Base-by-base conservation (phyloP, 78 protist genomes). In the Polysphondylium violaceum region DNA sequence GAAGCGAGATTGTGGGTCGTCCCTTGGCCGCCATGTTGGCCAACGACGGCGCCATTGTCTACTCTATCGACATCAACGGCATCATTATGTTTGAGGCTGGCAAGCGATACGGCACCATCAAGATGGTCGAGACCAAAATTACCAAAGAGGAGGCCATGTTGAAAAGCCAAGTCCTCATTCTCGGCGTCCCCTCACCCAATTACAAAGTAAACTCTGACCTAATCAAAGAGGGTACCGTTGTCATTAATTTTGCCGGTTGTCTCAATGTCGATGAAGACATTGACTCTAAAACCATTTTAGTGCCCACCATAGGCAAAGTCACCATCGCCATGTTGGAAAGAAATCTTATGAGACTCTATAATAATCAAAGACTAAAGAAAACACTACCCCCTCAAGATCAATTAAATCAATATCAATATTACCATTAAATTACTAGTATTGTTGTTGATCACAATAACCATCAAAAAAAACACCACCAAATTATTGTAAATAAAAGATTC, bases 1-100 rank as follows among this genome's bases (percentile, higher is more conserved):
- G 95, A n/a, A 83, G 85, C 44, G 95, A 96, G 78, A 93, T 98
- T 47, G 99, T 97, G 0, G 99, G 99, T 50, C 29, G 81, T 29
- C 98, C 99, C 21, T 43, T 97, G 4, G 94, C 98, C 4, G 71
- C 65, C 11, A 74, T 97, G 93, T 87, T 97, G 3, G 68, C 79
- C n/a, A 55, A 94, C 41, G 69, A 35, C 27, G 94, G 96, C 75
- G 98, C 98, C 35, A 43, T 35, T 23, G 87, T 88, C 0, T 69
- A 81, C 19, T 81, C 90, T 11, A 61, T 81, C 23, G 90, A 81
- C 41, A 36, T 81, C 1, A 81, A 51, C 40, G 90, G 86, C n/a
- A 41, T 73, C 1, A 87, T 87, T 35, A n/a, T 64, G 5, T 64
- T 75, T 38, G 63, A 87, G 19, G 36, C 74, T 19, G 93, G 79